A percentile compares a stretch with the other conserved stretches of the same genome.
phyloP scores from a whole-genome alignment of 306 rosid species.

The Acmispon strigosus region DNA sequence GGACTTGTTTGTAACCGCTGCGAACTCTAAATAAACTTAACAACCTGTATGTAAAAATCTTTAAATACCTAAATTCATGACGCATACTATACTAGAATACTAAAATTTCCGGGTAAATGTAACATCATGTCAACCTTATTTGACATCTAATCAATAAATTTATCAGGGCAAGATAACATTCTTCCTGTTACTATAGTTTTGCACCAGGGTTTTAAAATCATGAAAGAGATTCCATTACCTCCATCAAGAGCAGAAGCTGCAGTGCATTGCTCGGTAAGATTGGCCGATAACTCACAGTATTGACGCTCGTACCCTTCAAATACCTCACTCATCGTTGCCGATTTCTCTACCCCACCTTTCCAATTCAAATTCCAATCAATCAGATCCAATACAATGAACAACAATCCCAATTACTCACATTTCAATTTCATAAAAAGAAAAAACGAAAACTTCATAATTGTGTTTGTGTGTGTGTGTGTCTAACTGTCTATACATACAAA shows the following conservation, averaged over 20 bases:
- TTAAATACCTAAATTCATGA: too few species aligned
- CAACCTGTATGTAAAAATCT: too few species aligned
- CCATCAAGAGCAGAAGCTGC: conserved; percentile 39
- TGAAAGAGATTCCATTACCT: conserved; percentile 29
- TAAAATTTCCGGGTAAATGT: too few species aligned
- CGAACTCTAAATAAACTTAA: too few species aligned
- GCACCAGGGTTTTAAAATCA: not conserved
- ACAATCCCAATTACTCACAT: not conserved
- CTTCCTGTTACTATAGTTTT: not conserved
- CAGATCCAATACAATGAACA: not conserved
- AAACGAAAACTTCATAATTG: not conserved
- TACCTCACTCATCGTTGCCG: conserved; percentile 28
- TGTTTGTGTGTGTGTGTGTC: not conserved
- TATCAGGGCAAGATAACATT: not conserved
- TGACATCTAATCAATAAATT: not conserved
- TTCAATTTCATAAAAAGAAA: not conserved
- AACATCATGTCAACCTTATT: not conserved
- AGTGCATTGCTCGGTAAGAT: conserved; percentile 39
- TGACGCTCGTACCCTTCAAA: conserved; percentile 47
- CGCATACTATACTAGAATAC: not conserved
- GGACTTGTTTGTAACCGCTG: too few species aligned
- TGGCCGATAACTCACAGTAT: conserved; percentile 49
- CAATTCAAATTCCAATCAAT: conserved; percentile 12
- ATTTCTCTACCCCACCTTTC: conserved; percentile 11
- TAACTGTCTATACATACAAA: too few species aligned